These are phyloP conservation scores for Elaeis guineensis DNA, from an alignment of 176 grass and related monocot genomes.

Conservation along the genomic window DNA sequence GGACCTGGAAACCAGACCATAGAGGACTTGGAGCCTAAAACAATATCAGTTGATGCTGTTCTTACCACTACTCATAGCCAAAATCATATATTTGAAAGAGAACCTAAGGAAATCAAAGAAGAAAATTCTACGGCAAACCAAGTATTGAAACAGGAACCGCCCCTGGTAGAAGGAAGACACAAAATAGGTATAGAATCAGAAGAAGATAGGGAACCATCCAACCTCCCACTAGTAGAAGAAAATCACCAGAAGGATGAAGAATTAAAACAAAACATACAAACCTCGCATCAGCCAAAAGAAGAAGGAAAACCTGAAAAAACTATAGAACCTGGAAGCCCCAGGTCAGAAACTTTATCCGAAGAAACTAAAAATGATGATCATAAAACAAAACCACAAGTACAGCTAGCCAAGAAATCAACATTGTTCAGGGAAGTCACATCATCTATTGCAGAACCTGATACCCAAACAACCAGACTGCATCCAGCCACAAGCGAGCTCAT, in stretches of 20 bases:
- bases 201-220: background rate
- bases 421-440: background rate
- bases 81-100: slow-evolving; percentile 5
- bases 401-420: background rate
- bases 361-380: background rate
- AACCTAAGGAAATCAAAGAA: too few relatives aligned
- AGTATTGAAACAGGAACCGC: slow-evolving; percentile 7
- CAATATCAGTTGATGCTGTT: slow-evolving; percentile 12
- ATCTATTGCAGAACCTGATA: background rate
- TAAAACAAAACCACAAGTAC: background rate
- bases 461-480: too few relatives aligned
- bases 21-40: slow-evolving; percentile 12
- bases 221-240: too few relatives aligned
- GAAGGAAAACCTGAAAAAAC: background rate
- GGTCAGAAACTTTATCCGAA: background rate
- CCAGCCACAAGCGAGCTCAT: background rate
- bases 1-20: background rate
- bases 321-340: background rate
- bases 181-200: background rate
- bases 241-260: too few relatives aligned
- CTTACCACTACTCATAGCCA: background rate
- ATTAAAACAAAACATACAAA: too few relatives aligned
- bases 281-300: too few relatives aligned
- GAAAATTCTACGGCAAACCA: too few relatives aligned
- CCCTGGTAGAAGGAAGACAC: background rate